Evolutionary conservation across 257 asterid species (phyloP).

Genomic region (Lycium ferocissimum): DNA sequence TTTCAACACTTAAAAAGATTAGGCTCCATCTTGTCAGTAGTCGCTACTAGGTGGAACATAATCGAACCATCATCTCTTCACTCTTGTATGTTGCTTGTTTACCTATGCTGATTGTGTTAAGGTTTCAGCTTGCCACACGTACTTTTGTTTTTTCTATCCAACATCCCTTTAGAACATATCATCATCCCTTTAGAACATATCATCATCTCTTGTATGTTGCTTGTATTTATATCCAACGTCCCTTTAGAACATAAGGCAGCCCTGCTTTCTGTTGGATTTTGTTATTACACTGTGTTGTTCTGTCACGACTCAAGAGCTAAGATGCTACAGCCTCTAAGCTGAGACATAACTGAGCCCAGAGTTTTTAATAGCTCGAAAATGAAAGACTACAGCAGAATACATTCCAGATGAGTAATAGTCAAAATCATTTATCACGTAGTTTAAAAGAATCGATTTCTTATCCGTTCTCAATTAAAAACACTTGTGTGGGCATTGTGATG

Average conservation of each 20-base stretch:
- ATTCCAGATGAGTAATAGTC: not conserved
- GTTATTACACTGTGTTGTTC: not conserved
- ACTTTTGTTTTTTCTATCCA: too few relatives aligned
- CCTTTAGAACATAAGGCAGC: not conserved
- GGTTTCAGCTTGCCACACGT: too few relatives aligned
- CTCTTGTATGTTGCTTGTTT: too few relatives aligned
- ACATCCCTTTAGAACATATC: too few relatives aligned
- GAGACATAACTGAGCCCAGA: slow-evolving; percentile 7
- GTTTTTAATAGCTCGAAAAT: not conserved
- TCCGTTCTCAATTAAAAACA: not conserved
- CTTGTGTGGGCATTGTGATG: not conserved
- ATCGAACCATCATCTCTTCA: too few relatives aligned
- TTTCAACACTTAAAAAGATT: too few relatives aligned
- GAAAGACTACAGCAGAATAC: slow-evolving; percentile 13
- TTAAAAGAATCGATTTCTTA: slow-evolving; percentile 1
- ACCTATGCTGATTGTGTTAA: too few relatives aligned
- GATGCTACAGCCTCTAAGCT: not conserved
- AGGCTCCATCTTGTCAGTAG: too few relatives aligned
- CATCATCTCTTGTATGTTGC: not conserved
- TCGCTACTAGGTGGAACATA: too few relatives aligned
- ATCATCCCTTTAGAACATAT: too few relatives aligned
- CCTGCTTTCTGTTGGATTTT: not conserved
- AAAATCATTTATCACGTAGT: not conserved
- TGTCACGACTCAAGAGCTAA: not conserved
- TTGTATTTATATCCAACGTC: not conserved